phyloP scores from a whole-genome alignment of 148 eudicot species.

The Chenopodium berlandieri region DNA sequence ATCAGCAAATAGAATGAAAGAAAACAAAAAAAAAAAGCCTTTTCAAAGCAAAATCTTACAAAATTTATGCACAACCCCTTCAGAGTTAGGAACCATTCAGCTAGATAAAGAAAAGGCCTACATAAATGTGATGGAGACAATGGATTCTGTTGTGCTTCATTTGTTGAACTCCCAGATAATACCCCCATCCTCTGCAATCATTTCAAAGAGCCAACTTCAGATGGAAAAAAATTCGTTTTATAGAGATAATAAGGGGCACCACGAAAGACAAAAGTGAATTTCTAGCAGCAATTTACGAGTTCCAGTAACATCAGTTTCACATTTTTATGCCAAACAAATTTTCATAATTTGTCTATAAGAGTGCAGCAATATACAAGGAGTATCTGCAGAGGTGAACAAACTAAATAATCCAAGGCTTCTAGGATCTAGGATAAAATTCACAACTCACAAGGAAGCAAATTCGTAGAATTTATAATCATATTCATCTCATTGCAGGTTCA shows the following conservation, averaged over 20 bases:
- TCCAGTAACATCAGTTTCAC: not conserved
- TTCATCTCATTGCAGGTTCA: not conserved
- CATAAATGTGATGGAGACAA: not conserved
- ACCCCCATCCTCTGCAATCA: constrained; percentile 17
- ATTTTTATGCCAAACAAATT: not conserved
- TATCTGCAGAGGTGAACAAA: not conserved
- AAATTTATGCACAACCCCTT: not conserved
- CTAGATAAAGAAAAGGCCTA: not conserved
- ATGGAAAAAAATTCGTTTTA: not conserved
- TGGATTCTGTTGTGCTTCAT: not conserved
- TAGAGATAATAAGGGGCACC: not conserved
- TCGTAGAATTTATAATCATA: not conserved
- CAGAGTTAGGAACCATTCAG: not conserved
- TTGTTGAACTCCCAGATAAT: constrained; percentile 15
- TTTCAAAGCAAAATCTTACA: not conserved
- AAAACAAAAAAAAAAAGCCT: not conserved
- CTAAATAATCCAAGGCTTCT: not conserved
- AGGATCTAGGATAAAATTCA: not conserved
- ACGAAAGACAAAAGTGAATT: not conserved
- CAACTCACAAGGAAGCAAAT: not conserved
- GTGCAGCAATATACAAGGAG: not conserved
- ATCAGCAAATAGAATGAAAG: not conserved
- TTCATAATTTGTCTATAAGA: not conserved
- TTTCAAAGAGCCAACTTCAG: not conserved
- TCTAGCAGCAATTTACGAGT: constrained; percentile 1